phyloP scores from a whole-genome alignment of 257 asterid genomes.

The Sherardia arvensis region DNA sequence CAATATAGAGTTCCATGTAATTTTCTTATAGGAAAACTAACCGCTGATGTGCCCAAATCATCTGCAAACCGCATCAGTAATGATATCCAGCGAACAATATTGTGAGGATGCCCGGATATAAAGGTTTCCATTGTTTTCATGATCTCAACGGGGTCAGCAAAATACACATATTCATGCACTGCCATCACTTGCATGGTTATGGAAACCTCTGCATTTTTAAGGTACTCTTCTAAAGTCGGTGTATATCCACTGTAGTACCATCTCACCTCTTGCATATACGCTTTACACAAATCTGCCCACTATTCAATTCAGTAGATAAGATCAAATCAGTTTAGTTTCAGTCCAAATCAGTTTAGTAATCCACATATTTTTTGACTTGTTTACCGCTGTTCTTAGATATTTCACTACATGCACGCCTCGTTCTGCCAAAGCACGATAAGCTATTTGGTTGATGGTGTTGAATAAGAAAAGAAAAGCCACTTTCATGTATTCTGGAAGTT shows the following conservation, averaged over 20 bases:
- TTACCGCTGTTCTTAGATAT: slow-evolving; percentile 11
- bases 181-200: slow-evolving; percentile 28
- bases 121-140: slow-evolving; percentile 19
- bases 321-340: too few species aligned
- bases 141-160: slow-evolving; percentile 26
- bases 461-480: slow-evolving; percentile 13
- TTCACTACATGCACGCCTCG: slow-evolving; percentile 7
- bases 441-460: slow-evolving; percentile 16
- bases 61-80: slow-evolving; percentile 28
- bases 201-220: slow-evolving; percentile 31
- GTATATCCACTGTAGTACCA: slow-evolving; percentile 14
- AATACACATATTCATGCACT: neutral
- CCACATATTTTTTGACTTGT: too few species aligned
- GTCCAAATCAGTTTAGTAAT: too few species aligned
- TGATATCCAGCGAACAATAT: slow-evolving; percentile 22
- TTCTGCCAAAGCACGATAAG: slow-evolving; percentile 10
- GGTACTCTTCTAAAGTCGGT: slow-evolving; percentile 17
- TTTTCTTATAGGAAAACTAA: too few species aligned
- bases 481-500: slow-evolving; percentile 27
- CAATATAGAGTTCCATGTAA: too few species aligned
- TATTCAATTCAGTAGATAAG: neutral
- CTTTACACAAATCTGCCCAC: slow-evolving; percentile 16
- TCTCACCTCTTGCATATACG: slow-evolving; percentile 17
- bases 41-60: slow-evolving; percentile 39
- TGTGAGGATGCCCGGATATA: slow-evolving; percentile 1